Evolutionary conservation across 306 rosid genomes (phyloP).

Genomic region (Sphenostylis stenocarpa): DNA sequence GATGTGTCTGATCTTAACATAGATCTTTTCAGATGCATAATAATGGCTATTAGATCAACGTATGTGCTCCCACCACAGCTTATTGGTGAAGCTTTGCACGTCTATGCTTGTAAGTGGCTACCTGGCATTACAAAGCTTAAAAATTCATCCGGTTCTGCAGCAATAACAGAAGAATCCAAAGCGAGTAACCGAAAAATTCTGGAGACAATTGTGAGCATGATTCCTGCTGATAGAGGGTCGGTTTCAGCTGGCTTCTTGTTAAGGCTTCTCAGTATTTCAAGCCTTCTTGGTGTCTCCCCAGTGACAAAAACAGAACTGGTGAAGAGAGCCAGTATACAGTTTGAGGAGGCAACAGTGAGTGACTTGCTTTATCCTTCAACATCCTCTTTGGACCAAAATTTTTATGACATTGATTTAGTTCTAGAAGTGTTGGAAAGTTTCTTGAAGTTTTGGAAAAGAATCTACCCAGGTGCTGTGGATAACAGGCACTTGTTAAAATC

Average conservation of each 20-base stretch:
- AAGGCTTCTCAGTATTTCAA: conserved; percentile 62
- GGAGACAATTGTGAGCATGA: conserved; percentile 76
- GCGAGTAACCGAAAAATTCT: conserved; percentile 59
- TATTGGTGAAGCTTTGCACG: conserved; percentile 95
- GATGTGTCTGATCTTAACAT: conserved; percentile 85
- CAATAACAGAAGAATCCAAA: conserved; percentile 52
- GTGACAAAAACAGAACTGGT: conserved; percentile 68
- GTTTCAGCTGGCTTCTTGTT: conserved; percentile 81
- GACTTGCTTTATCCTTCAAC: conserved; percentile 65
- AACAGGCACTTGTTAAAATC: conserved; percentile 51
- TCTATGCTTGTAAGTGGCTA: conserved; percentile 78
- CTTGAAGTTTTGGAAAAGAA: conserved; percentile 71
- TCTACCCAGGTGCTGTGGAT: conserved; percentile 54
- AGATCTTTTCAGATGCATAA: conserved; percentile 76
- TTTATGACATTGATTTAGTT: conserved; percentile 76
- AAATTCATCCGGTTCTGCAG: conserved; percentile 39
- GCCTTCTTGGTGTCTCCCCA: conserved; percentile 60
- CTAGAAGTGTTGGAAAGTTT: conserved; percentile 69
- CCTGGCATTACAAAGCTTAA: conserved; percentile 55
- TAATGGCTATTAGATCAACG: conserved; percentile 71
- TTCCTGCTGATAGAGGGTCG: conserved; percentile 80
- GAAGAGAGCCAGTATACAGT: conserved; percentile 70
- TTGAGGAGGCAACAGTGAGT: conserved; percentile 78
- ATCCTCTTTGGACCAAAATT: conserved; percentile 48
- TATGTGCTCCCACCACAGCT: conserved; percentile 75